Evolutionary conservation across 768 basidiomycete genomes (phyloP), one percentile per base, ranked within the genome.

Genomic region (Clitopilus hobsonii): DNA sequence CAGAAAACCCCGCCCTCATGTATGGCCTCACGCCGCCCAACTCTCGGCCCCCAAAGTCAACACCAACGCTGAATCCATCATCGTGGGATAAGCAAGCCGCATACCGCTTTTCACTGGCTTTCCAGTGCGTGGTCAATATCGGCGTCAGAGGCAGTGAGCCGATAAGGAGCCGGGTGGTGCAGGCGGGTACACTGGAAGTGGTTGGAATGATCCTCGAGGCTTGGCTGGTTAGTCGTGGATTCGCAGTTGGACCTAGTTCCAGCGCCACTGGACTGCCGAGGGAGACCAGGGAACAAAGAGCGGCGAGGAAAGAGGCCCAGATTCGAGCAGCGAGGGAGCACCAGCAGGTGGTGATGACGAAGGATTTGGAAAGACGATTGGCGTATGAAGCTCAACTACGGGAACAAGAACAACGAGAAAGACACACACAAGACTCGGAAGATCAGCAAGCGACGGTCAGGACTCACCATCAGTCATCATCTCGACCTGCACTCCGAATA

Each of bases 71-170:
- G 36, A 88, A 88, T 60, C 89, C 89, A 0, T 74, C 76, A 23
- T 67, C 76, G 0, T 91, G 84, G 60, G 91, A 93, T 72, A 90
- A 89, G 57, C 87, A 89, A 62, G 87, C 91, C 25, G 91, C 91
- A 0, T 90, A 91, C 63, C 84, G 91, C 7, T 96, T 97, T 66
- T 88, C 88, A 0, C 83, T 98, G 55, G 96, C 96, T 1, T 95
- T 99, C 66, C 94, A 98, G 66, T 97, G 93, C 64, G 86, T 98
- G 45, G 94, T 95, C 58, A 98, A 99, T 69, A 93, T 98, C 63
- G 96, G 96, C 30, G 95, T 98, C 0, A 77, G 96, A 26, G 96
- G 96, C n/a, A 89, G 84, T 55, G 94, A 98, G 69, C 84, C 85
- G 18, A 95, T 98, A 63, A 76, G 96, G 41, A 88, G 88, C 60